These are phyloP conservation scores for Phylloporus sp. DNA, from an alignment of 1,284 basidiomycete genomes.

Conservation along the genomic window DNA sequence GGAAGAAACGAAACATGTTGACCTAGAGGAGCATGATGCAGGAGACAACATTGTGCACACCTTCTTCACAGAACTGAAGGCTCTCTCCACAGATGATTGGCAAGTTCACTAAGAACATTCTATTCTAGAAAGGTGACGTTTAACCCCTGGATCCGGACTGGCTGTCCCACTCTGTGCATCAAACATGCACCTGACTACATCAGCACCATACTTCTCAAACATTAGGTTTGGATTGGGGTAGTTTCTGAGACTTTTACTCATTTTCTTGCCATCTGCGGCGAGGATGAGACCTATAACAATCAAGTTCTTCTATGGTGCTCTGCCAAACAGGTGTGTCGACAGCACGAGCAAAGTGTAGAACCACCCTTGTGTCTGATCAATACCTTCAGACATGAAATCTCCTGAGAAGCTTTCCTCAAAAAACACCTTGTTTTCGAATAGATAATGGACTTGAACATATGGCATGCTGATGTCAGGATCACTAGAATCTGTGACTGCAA, in stretches of 20 bases:
- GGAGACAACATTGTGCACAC: conserved; percentile 95
- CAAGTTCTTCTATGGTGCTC: conserved; percentile 98
- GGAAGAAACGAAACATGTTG: conserved; percentile 99
- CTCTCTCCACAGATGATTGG: conserved; percentile 99
- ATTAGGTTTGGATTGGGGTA: conserved; percentile 97
- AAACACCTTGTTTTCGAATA: conserved; percentile 94
- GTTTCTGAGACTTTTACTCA: conserved; percentile 98
- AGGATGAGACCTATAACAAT: conserved; percentile 97
- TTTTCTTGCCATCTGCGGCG: conserved; percentile 98
- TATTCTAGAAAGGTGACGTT: conserved; percentile 56
- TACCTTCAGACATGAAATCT: conserved; percentile 98
- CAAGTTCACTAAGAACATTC: conserved; percentile 99
- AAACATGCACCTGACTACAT: conserved; percentile 79
- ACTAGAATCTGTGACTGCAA: too few relatives aligned
- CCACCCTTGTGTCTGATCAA: conserved; percentile 96
- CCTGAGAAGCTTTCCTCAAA: conserved; percentile 91
- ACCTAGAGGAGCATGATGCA: conserved; percentile 98
- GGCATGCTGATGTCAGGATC: conserved; percentile 80
- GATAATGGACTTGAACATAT: conserved; percentile 97
- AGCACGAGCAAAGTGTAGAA: conserved; percentile 99
- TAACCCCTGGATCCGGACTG: not conserved
- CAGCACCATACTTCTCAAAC: conserved; percentile 93
- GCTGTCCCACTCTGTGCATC: not conserved
- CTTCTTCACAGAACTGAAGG: conserved; percentile 96
- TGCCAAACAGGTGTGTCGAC: conserved; percentile 92